Percentiles rank a stretch among this genome's conserved stretches.
Evolutionary conservation across 2,329 filamentous ascomycete genomes (phyloP).

Genomic region (Thelonectria discophora): DNA sequence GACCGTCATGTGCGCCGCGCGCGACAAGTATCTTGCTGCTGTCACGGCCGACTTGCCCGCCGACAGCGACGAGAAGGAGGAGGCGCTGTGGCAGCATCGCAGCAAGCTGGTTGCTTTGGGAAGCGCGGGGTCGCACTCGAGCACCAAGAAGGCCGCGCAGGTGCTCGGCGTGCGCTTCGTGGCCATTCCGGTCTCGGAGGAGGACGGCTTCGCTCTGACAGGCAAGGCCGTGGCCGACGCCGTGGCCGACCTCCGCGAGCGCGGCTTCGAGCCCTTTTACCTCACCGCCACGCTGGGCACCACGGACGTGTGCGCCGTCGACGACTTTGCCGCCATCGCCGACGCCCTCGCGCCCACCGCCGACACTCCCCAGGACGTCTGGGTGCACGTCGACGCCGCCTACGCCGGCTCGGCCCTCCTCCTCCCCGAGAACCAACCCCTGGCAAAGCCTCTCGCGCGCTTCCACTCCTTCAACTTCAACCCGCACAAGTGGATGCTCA

Average conservation of each 20-base stretch:
- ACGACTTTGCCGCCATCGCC: slow-evolving; percentile 79
- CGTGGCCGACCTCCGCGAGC: slow-evolving; percentile 70
- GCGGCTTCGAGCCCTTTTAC: slow-evolving; percentile 85
- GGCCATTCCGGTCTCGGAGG: slow-evolving; percentile 69
- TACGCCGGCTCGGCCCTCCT: slow-evolving; percentile 89
- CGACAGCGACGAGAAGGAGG: slow-evolving; percentile 72
- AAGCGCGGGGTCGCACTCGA: slow-evolving; percentile 82
- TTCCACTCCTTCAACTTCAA: slow-evolving; percentile 96
- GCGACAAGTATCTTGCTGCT: slow-evolving; percentile 78
- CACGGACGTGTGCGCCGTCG: slow-evolving; percentile 87
- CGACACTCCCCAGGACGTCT: slow-evolving; percentile 64
- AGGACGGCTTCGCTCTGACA: slow-evolving; percentile 75
- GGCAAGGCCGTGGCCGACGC: slow-evolving; percentile 67
- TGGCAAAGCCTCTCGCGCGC: slow-evolving; percentile 66
- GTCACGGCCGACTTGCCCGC: slow-evolving; percentile 61
- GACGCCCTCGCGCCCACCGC: slow-evolving; percentile 50
- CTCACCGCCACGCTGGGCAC: slow-evolving; percentile 85
- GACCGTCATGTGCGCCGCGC: slow-evolving; percentile 85
- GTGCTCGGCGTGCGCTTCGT: slow-evolving; percentile 87
- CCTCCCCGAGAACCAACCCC: slow-evolving; percentile 79
- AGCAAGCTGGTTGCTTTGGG: slow-evolving; percentile 77
- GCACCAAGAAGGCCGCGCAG: slow-evolving; percentile 85
- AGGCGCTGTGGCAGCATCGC: slow-evolving; percentile 66
- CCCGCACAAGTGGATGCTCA: slow-evolving; percentile 97
- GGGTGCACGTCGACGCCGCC: slow-evolving; percentile 94